phyloP scores from a whole-genome alignment of 164 flowering plant species.

The Berberis vulgaris region DNA sequence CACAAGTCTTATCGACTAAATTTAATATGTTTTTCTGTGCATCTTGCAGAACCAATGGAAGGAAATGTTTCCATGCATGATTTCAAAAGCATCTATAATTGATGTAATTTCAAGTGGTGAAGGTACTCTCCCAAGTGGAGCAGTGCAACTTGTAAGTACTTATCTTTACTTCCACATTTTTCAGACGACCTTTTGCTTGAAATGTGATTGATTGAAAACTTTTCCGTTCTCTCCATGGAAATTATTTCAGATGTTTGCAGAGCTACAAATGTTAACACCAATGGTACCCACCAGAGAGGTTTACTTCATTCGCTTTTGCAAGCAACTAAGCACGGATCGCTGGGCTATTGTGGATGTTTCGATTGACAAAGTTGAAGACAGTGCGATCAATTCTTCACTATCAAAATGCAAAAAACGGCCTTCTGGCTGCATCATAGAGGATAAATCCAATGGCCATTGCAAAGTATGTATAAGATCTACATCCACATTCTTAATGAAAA shows the following conservation, averaged over 20 bases:
- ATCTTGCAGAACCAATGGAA: conserved; percentile 79
- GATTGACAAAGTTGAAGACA: conserved; percentile 67
- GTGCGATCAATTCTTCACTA: conserved; percentile 51
- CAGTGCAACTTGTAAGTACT: conserved; percentile 66
- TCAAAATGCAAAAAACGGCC: conserved; percentile 77
- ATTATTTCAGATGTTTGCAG: conserved; percentile 79
- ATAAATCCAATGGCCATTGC: conserved; percentile 86
- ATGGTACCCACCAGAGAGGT: conserved; percentile 88
- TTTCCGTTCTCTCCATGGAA: background rate
- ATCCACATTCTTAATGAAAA: no score
- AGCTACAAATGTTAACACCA: conserved; percentile 94
- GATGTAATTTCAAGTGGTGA: conserved; percentile 73
- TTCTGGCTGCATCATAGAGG: conserved; percentile 95
- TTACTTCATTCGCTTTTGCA: conserved; percentile 71
- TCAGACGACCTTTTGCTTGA: background rate
- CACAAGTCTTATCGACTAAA: background rate
- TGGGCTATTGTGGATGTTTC: conserved; percentile 97
- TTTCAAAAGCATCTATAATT: conserved; percentile 87
- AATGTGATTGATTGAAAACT: background rate
- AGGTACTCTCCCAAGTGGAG: conserved; percentile 56
- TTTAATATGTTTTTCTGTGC: background rate
- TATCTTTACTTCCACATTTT: background rate
- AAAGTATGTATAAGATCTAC: conserved; percentile 34
- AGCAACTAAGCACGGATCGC: conserved; percentile 57
- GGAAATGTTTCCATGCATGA: conserved; percentile 85